A percentile compares a stretch with the other conserved stretches of the same genome.
These are phyloP conservation scores for Coemansia sp. DNA, from an alignment of 192 early-diverging fungal genomes.

Conservation along the genomic window DNA sequence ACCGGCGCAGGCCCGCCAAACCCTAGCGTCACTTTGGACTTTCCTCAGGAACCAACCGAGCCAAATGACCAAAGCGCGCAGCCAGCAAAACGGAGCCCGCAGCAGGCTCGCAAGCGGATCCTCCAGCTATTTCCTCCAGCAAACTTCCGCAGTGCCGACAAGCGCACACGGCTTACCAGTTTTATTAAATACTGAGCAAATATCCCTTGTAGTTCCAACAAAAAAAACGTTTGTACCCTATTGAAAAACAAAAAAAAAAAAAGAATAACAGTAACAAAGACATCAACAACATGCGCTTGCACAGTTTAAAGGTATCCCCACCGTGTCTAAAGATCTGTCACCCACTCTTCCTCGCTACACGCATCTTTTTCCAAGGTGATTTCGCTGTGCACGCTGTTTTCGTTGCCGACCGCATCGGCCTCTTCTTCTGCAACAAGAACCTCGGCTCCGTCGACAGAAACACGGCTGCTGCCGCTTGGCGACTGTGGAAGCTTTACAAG, in stretches of 20 bases:
- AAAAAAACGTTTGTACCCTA: no score
- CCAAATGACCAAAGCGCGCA: constrained; percentile 10
- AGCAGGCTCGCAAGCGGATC: constrained; percentile 27
- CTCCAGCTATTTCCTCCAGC: constrained; percentile 40
- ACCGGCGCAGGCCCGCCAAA: neutral
- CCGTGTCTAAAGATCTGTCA: constrained; percentile 42
- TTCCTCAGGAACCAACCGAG: neutral
- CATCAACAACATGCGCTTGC: no score
- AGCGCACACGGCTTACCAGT: constrained; percentile 41
- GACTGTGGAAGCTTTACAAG: constrained; percentile 13
- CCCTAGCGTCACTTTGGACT: neutral
- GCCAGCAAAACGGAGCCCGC: neutral
- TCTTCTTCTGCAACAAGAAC: constrained; percentile 4
- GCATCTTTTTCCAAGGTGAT: constrained; percentile 22
- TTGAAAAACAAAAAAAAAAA: no score
- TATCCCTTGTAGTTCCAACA: no score
- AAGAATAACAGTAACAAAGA: no score
- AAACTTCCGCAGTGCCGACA: constrained; percentile 42
- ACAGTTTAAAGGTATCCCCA: no score
- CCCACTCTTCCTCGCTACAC: constrained; percentile 48
- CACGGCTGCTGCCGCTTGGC: constrained; percentile 11
- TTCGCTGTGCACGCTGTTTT: neutral
- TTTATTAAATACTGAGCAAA: constrained; percentile 22
- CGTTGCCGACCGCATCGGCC: neutral
- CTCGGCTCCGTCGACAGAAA: no score